Evolutionary conservation across 2,329 filamentous ascomycete genomes (phyloP).

Genomic region (Ophiostoma himal-ulmi): DNA sequence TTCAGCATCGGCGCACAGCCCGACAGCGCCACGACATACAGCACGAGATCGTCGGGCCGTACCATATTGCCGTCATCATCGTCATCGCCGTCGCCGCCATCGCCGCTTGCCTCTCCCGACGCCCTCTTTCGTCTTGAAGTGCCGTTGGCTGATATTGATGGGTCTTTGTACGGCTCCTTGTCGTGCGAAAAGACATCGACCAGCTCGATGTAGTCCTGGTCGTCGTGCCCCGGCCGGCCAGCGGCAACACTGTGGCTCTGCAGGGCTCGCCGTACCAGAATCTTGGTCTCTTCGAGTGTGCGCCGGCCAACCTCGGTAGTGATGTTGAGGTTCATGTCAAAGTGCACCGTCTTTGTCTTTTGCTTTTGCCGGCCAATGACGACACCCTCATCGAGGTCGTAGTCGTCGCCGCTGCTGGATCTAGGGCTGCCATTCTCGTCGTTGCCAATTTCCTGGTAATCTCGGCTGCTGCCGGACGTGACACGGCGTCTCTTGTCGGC

Average conservation of each 20-base stretch:
- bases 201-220: slow-evolving; percentile 56
- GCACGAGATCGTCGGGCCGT: slow-evolving; percentile 51
- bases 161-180: slow-evolving; percentile 35
- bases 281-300: slow-evolving; percentile 51
- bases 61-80: slow-evolving; percentile 36
- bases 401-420: neutral
- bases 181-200: slow-evolving; percentile 54
- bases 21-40: slow-evolving; percentile 58
- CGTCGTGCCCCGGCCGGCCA: slow-evolving; percentile 28
- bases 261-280: slow-evolving; percentile 50
- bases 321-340: slow-evolving; percentile 53
- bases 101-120: slow-evolving; percentile 41
- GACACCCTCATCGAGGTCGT: slow-evolving; percentile 7
- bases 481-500: slow-evolving; percentile 17
- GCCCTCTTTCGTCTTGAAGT: slow-evolving; percentile 24
- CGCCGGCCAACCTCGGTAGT: slow-evolving; percentile 50
- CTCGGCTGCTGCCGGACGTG: neutral
- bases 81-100: slow-evolving; percentile 45
- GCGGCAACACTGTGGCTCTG: slow-evolving; percentile 53
- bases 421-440: neutral
- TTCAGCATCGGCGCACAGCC: slow-evolving; percentile 56
- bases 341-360: slow-evolving; percentile 51
- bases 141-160: neutral
- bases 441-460: neutral
- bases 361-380: slow-evolving; percentile 33